Conservation (phyloP, 1,139 yeast genomes). For the Geotrichum macrosporum region DNA sequence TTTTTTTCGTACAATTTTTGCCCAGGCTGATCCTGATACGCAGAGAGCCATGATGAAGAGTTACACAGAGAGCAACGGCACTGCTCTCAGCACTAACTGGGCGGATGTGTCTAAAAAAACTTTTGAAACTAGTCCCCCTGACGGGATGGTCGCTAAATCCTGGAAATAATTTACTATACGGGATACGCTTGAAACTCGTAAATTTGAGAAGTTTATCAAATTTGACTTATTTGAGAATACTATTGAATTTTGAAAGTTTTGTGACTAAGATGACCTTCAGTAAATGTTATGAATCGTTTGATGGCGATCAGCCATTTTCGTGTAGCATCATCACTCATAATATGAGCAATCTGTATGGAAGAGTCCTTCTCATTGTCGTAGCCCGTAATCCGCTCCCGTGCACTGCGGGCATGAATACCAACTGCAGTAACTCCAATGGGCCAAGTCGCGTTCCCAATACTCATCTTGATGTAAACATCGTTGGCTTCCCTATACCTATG, state of each 20-base stretch:
- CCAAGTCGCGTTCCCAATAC: conserved; percentile 90
- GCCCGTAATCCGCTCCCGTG: conserved; percentile 46
- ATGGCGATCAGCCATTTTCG: conserved; percentile 73
- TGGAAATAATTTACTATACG: conserved; percentile 30
- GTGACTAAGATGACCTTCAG: conserved; percentile 37
- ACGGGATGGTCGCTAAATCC: conserved; percentile 43
- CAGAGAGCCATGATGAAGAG: conserved; percentile 96
- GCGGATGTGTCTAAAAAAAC: conserved; percentile 66
- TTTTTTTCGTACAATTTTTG: conserved; percentile 71
- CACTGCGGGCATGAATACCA: conserved; percentile 73
- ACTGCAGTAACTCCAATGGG: conserved; percentile 81
- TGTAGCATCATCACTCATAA: conserved; percentile 73
- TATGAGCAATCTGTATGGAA: conserved; percentile 50
- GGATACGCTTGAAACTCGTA: background rate
- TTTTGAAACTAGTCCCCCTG: conserved; percentile 75
- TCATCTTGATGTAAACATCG: conserved; percentile 67
- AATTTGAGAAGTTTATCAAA: too few relatives aligned
- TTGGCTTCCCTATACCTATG: conserved; percentile 54
- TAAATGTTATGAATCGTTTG: conserved; percentile 62
- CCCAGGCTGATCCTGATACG: conserved; percentile 82
- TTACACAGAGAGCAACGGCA: conserved; percentile 89
- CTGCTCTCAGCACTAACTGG: conserved; percentile 93
- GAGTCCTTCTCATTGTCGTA: conserved; percentile 27
- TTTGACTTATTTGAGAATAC: background rate
- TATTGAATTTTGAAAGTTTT: conserved; percentile 12